Conservation (phyloP, 2,329 filamentous ascomycete species). For the Cladosporium phlei region DNA sequence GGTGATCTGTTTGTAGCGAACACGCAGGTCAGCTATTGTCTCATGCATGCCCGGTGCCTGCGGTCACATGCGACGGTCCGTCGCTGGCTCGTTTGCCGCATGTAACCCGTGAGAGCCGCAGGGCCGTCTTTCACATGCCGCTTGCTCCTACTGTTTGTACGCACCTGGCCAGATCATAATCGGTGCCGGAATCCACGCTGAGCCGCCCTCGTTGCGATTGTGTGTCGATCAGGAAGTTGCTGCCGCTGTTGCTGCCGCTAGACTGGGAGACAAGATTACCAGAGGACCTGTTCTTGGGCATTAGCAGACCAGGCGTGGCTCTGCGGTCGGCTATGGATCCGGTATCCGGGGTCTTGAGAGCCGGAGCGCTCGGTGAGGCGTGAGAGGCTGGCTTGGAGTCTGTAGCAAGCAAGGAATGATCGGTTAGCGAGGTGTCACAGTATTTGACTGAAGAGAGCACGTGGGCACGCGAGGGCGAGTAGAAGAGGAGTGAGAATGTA, state of each 20-base stretch:
- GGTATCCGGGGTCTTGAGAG: slow-evolving; percentile 4
- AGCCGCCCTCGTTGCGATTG: slow-evolving; percentile 10
- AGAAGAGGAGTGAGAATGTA: slow-evolving; percentile 1
- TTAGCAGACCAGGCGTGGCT: slow-evolving; percentile 10
- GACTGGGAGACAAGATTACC: slow-evolving; percentile 4
- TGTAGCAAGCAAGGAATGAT: neutral
- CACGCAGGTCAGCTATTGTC: slow-evolving; percentile 13
- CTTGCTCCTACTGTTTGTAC: neutral
- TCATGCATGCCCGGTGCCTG: slow-evolving; percentile 5
- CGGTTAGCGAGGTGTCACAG: neutral
- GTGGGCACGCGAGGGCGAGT: slow-evolving; percentile 1
- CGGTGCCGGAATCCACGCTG: slow-evolving; percentile 9
- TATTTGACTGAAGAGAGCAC: neutral
- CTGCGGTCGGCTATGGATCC: slow-evolving; percentile 12
- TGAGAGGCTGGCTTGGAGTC: slow-evolving; percentile 3
- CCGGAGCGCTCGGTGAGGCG: slow-evolving; percentile 5
- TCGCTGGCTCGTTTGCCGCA: slow-evolving; percentile 5
- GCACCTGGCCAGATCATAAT: slow-evolving; percentile 14
- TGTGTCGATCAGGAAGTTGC: neutral
- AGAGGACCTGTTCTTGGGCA: slow-evolving; percentile 11
- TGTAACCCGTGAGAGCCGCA: neutral
- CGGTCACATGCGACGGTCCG: slow-evolving; percentile 4
- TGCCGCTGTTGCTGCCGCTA: neutral
- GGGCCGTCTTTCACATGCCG: neutral
- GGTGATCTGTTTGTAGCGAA: slow-evolving; percentile 57